Evolutionary conservation across 1,284 basidiomycete species (phyloP).

Genomic region (Boletus subluridellus): DNA sequence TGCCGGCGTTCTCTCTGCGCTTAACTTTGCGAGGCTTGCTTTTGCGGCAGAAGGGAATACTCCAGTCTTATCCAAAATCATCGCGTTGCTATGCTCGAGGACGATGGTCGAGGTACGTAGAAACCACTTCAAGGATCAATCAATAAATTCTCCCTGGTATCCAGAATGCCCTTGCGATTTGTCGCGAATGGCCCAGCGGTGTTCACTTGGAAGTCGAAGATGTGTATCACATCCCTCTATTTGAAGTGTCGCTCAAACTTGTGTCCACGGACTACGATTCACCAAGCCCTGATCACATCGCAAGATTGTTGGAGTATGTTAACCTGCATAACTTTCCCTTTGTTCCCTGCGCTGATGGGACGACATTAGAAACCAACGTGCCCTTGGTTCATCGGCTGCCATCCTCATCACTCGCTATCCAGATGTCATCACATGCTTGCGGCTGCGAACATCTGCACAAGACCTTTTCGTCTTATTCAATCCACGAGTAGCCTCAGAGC

Average conservation of each 20-base stretch:
- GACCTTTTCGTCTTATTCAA: slow-evolving; percentile 58
- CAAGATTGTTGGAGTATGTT: slow-evolving; percentile 43
- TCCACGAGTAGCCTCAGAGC: slow-evolving; percentile 50
- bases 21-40: slow-evolving; percentile 54
- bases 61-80: slow-evolving; percentile 30
- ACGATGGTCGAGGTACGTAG: slow-evolving; percentile 39
- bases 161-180: slow-evolving; percentile 50
- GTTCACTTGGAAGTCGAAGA: slow-evolving; percentile 51
- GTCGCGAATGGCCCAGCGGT: slow-evolving; percentile 44
- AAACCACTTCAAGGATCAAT: background rate
- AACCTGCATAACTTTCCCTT: background rate
- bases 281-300: slow-evolving; percentile 39
- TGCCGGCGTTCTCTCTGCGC: slow-evolving; percentile 51
- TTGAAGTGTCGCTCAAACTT: slow-evolving; percentile 41
- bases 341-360: background rate
- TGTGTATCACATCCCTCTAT: slow-evolving; percentile 39
- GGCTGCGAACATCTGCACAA: slow-evolving; percentile 36
- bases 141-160: background rate
- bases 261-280: slow-evolving; percentile 39
- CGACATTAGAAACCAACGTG: slow-evolving; percentile 31
- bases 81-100: slow-evolving; percentile 38
- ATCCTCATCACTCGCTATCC: slow-evolving; percentile 60
- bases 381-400: slow-evolving; percentile 33
- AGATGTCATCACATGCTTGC: slow-evolving; percentile 54
- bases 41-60: slow-evolving; percentile 39